Percentiles rank a stretch among this genome's conserved stretches.
These are phyloP conservation scores for Crithidia sp. DNA, from an alignment of 208 protist genomes.

Conservation along the genomic window DNA sequence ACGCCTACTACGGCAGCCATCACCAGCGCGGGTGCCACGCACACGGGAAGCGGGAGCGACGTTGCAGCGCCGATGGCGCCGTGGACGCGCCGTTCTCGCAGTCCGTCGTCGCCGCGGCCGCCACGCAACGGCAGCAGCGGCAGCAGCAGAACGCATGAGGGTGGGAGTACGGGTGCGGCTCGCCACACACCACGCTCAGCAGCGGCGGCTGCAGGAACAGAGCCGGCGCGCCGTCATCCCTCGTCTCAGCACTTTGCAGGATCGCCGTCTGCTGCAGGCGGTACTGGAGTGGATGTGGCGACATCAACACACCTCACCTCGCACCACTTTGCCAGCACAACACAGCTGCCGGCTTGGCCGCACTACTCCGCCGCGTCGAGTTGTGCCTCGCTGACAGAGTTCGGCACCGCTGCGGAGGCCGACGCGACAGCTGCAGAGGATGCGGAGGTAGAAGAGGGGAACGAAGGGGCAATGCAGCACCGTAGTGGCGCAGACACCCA, in stretches of 20 bases:
- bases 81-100: neutral
- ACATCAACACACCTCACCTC: neutral
- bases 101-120: neutral
- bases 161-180: too few species aligned
- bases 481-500: neutral
- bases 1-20: neutral
- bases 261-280: neutral
- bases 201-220: too few species aligned
- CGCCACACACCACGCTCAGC: too few species aligned
- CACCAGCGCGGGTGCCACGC: neutral
- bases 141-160: neutral
- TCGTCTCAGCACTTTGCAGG: neutral
- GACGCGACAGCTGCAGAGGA: neutral
- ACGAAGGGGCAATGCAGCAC: neutral
- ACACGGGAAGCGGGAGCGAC: neutral
- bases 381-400: neutral
- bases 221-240: neutral
- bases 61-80: neutral
- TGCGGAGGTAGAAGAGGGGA: neutral
- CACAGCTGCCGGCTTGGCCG: slow-evolving; percentile 10
- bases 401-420: neutral
- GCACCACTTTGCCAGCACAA: slow-evolving; percentile 16
- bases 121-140: neutral
- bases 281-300: too few species aligned
- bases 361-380: slow-evolving; percentile 15